Percentiles rank a stretch among this genome's conserved stretches.
These are phyloP conservation scores for Poa pratensis DNA, from an alignment of 176 grass and related monocot genomes.

Conservation along the genomic window DNA sequence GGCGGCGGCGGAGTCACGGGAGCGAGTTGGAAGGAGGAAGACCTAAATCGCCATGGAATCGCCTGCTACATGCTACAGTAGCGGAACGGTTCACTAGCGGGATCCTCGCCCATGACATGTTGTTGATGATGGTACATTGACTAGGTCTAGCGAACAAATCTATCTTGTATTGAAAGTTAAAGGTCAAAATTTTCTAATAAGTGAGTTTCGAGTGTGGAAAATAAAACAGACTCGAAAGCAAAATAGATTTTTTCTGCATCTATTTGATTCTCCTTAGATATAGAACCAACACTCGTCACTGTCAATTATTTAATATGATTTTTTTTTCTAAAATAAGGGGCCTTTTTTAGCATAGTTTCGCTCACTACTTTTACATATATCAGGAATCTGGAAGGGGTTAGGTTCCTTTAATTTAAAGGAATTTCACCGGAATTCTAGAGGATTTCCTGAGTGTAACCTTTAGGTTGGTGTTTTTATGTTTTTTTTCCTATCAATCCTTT, in stretches of 20 bases:
- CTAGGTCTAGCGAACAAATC: background rate
- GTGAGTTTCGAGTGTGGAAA: background rate
- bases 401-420: background rate
- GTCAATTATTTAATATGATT: background rate
- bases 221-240: background rate
- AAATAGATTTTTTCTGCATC: background rate
- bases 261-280: background rate
- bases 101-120: background rate
- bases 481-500: background rate
- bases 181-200: background rate
- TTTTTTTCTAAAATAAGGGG: background rate
- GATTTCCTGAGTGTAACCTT: background rate
- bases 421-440: background rate
- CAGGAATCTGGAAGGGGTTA: fast-evolving
- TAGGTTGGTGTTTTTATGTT: background rate
- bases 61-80: no score
- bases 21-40: no score
- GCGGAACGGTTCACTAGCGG: no score
- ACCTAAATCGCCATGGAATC: no score
- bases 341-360: background rate
- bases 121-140: background rate
- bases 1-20: no score
- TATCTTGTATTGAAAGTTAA: background rate
- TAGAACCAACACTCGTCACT: background rate
- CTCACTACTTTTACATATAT: background rate